Conservation (phyloP, 495 filamentous ascomycete genomes). For the Filosporella fistucella region DNA sequence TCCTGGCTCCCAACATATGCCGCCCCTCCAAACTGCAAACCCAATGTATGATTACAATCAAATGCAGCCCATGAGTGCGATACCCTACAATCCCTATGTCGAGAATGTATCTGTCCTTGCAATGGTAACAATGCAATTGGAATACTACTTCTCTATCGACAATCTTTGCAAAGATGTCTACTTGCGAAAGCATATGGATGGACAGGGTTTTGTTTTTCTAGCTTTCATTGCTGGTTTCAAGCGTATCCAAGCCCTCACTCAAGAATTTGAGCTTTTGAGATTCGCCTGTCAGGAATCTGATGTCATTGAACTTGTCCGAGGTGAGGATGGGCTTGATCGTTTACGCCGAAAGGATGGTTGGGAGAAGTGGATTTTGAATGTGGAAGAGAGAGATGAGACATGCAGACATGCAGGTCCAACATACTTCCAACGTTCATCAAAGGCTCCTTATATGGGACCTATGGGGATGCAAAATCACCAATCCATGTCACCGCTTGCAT, state of each 20-base stretch:
- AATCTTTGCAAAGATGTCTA: constrained; percentile 94
- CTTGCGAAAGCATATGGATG: constrained; percentile 88
- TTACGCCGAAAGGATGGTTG: constrained; percentile 74
- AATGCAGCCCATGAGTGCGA: constrained; percentile 55
- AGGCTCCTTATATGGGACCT: constrained; percentile 18
- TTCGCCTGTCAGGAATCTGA: constrained; percentile 66
- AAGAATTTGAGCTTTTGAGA: constrained; percentile 68
- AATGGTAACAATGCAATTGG: constrained; percentile 69
- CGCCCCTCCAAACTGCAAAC: constrained; percentile 20
- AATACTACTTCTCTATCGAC: constrained; percentile 96
- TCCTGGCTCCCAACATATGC: constrained; percentile 11
- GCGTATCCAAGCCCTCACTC: constrained; percentile 71
- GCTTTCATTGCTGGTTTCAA: constrained; percentile 75
- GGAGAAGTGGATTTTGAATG: constrained; percentile 70
- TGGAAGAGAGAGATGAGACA: constrained; percentile 31
- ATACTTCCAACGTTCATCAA: constrained; percentile 7
- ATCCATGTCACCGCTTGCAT: constrained; percentile 26
- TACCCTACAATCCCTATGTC: constrained; percentile 57
- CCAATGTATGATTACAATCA: constrained; percentile 42
- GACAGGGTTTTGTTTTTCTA: constrained; percentile 84
- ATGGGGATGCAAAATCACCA: constrained; percentile 26
- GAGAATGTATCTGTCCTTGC: constrained; percentile 49
- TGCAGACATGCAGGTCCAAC: constrained; percentile 38
- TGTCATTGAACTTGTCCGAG: constrained; percentile 62
- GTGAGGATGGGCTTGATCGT: constrained; percentile 72